Percentiles rank a stretch among this genome's conserved stretches.
Evolutionary conservation across 2,329 filamentous ascomycete species (phyloP).

Genomic region (Penicillium sp.): DNA sequence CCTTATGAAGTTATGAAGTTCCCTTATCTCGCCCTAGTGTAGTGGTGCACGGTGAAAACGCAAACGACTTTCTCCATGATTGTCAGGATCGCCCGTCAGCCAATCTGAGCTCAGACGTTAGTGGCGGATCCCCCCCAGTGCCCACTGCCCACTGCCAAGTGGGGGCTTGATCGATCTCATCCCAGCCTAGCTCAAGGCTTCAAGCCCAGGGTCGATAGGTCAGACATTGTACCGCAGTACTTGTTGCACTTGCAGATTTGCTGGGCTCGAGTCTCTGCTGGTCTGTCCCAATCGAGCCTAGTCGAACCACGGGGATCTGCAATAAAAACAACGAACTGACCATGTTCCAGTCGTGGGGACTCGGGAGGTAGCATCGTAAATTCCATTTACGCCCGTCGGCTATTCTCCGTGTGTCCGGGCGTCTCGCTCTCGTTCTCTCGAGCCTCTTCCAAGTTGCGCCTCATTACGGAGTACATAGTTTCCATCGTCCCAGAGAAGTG

Average conservation of each 20-base stretch:
- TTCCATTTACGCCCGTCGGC: conserved; percentile 12
- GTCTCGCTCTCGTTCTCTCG: not conserved
- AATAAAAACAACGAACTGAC: not conserved
- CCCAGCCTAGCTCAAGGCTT: not conserved
- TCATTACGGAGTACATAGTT: not conserved
- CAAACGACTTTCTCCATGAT: not conserved
- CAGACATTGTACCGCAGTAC: conserved; percentile 11
- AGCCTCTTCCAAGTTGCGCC: not conserved
- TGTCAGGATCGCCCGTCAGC: not conserved
- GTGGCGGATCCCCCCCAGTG: conserved; percentile 3
- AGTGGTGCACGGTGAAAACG: not conserved
- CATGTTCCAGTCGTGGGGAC: conserved; percentile 1
- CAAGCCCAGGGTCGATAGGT: conserved; percentile 11
- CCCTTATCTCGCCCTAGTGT: not conserved
- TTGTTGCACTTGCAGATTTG: not conserved
- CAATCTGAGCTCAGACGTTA: conserved; percentile 10
- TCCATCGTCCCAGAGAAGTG: not conserved
- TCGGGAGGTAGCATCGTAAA: conserved; percentile 13
- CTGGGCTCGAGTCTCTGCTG: not conserved
- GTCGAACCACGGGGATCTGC: conserved; percentile 5
- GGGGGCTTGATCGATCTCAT: conserved; percentile 14
- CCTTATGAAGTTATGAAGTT: no score
- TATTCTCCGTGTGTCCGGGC: conserved; percentile 3
- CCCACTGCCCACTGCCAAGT: conserved; percentile 4
- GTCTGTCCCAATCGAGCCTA: conserved; percentile 8